These are phyloP conservation scores for Hypomyces perniciosus DNA, from an alignment of 2,329 filamentous ascomycete species.

Conservation along the genomic window DNA sequence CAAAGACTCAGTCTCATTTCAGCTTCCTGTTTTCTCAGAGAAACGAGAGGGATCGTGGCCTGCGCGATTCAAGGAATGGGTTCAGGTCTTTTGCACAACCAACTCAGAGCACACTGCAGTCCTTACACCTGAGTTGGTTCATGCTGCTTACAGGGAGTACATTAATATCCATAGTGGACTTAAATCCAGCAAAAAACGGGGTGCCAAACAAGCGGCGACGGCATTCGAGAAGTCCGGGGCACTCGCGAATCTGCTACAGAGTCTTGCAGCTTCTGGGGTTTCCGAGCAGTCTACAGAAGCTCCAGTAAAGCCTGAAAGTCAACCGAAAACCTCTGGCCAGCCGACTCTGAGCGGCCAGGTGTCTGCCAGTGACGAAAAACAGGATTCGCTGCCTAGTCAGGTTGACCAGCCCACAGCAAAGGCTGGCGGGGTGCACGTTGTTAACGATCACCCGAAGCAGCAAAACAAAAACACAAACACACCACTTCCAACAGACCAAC, in stretches of 20 bases:
- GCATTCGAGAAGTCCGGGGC: constrained; percentile 21
- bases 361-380: background rate
- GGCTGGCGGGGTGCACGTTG: background rate
- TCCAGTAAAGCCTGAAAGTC: background rate
- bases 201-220: constrained; percentile 25
- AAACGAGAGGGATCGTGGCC: constrained; percentile 28
- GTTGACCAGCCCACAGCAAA: background rate
- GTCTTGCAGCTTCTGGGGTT: constrained; percentile 7
- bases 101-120: constrained; percentile 20
- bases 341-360: background rate
- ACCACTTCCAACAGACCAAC: background rate
- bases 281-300: background rate
- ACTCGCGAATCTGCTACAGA: constrained; percentile 19
- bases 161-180: constrained; percentile 25
- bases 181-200: constrained; percentile 27
- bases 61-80: constrained; percentile 31
- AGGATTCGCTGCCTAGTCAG: background rate
- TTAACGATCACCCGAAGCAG: constrained; percentile 3
- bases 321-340: background rate
- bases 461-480: background rate
- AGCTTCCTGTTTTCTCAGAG: constrained; percentile 23
- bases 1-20: constrained; percentile 18
- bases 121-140: constrained; percentile 20
- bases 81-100: constrained; percentile 22
- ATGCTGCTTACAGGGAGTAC: constrained; percentile 26